Evolutionary conservation across 345 rosid genomes (phyloP).

Genomic region (Eutrema heterophyllum): DNA sequence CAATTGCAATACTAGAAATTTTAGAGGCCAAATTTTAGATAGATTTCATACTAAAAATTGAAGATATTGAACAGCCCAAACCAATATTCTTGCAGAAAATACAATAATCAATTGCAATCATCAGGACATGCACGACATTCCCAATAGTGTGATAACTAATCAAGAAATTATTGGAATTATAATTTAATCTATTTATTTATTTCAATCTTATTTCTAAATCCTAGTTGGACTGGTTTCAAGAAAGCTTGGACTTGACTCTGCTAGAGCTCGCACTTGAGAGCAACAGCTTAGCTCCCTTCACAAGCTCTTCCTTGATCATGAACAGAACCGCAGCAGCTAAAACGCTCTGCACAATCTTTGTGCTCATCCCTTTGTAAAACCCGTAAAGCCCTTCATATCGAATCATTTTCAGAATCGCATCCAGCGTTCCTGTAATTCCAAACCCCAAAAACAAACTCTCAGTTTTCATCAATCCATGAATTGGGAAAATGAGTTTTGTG

Average conservation of each 20-base stretch:
- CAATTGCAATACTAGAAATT: too few relatives aligned
- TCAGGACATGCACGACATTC: not conserved
- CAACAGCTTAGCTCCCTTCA: conserved; percentile 51
- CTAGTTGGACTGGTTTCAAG: conserved; percentile 10
- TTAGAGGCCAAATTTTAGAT: not conserved
- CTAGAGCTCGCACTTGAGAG: conserved; percentile 35
- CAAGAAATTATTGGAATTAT: conserved; percentile 4
- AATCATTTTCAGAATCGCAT: conserved; percentile 87
- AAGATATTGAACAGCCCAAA: not conserved
- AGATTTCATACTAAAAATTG: not conserved
- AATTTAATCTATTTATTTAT: not conserved
- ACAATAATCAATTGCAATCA: conserved; percentile 16
- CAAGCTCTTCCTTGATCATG: conserved; percentile 96
- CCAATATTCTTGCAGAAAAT: conserved; percentile 5
- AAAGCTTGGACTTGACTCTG: conserved; percentile 32
- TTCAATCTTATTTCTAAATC: conserved; percentile 19
- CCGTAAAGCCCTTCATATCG: conserved; percentile 73
- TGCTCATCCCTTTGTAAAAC: conserved; percentile 96
- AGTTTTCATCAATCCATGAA: not conserved
- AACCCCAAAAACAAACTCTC: not conserved
- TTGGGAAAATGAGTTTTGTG: not conserved
- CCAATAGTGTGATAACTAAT: not conserved
- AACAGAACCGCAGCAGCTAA: conserved; percentile 88
- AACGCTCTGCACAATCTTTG: conserved; percentile 86
- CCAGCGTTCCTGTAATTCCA: conserved; percentile 53